Base-by-base conservation (phyloP, 2,329 filamentous ascomycete genomes). In the Tetracladium maxilliforme region DNA sequence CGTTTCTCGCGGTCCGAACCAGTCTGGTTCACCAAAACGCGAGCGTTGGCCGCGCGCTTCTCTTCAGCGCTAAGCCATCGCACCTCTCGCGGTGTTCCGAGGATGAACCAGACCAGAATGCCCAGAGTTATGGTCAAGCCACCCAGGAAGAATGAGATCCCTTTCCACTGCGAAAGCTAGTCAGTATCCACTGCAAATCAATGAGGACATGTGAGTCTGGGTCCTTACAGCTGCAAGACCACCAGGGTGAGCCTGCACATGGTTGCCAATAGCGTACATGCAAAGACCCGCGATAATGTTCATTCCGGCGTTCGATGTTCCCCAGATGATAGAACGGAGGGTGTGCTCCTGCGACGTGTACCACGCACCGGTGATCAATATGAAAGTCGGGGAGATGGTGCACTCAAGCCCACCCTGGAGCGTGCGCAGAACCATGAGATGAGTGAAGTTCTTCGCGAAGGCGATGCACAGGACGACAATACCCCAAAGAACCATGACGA, bases 291-390 rank as follows among this genome's bases (percentile, higher is more conserved):
- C 39, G 18, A 47, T 32, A 21, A 47, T 44, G 20, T 43, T 41
- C 37, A 49, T 45, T 4, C 43, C 43, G 3, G 39, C 39, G 19
- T 48, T 46, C 1, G 43, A 39, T 3, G 44, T 47, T 10, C 41
- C 42, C 44, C 44, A 47, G 12, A 47, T 38, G 14, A 45, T 22
- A n/a, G 41, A 41, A 3, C 45, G 37, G 1, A 42, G 24, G 4
- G 42, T 38, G 21, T 48, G 42, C 24, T 48, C 45, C 10, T 32
- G 33, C 2, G 42, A 40, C 4, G 39, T 46, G 14, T 48, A 48
- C 45, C 44, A 48, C 3, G 43, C 30, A 6, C 40, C 43, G 1
- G 44, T 47, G 13, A 49, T 44, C 6, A 47, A 30, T 26, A 49
- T 35, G 20, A 47, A 44, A 4, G 39, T 37, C 6, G 44, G 44